These are phyloP conservation scores for Eremochloa ophiuroides DNA, from an alignment of 176 grass and related monocot genomes.

Conservation along the genomic window DNA sequence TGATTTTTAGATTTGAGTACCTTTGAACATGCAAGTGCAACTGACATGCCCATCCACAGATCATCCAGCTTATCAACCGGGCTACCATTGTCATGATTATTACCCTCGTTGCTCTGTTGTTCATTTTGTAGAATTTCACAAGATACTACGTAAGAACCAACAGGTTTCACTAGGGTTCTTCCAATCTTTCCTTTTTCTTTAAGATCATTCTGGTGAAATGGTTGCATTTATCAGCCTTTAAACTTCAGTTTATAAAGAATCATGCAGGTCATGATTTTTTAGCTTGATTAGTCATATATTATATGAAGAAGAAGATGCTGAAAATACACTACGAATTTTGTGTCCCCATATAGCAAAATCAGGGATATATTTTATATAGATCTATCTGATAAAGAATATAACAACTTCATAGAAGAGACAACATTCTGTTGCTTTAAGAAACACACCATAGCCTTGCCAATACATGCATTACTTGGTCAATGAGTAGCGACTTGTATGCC, in stretches of 20 bases:
- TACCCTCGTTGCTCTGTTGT: not conserved
- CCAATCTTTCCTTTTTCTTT: not conserved
- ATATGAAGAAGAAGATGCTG: not conserved
- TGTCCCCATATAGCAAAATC: not conserved
- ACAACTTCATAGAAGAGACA: not conserved
- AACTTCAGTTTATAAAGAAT: constrained; percentile 2
- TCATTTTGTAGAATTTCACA: constrained; percentile 28
- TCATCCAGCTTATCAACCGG: constrained; percentile 49
- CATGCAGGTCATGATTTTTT: not conserved
- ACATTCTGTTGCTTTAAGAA: constrained; percentile 9
- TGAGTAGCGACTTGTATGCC: not conserved
- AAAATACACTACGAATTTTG: not conserved
- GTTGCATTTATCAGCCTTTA: not conserved
- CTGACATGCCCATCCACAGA: constrained; percentile 56
- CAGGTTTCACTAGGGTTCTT: not conserved
- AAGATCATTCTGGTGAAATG: not conserved
- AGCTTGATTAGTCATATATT: constrained; percentile 13
- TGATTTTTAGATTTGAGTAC: constrained; percentile 32
- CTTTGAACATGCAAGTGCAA: constrained; percentile 67
- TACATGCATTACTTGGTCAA: not conserved
- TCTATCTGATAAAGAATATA: not conserved
- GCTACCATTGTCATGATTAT: not conserved
- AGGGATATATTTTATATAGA: not conserved
- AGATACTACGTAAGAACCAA: constrained; percentile 18
- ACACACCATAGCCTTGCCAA: not conserved